Conservation (phyloP, 106 monocot species). For the Triglochin maritima region DNA sequence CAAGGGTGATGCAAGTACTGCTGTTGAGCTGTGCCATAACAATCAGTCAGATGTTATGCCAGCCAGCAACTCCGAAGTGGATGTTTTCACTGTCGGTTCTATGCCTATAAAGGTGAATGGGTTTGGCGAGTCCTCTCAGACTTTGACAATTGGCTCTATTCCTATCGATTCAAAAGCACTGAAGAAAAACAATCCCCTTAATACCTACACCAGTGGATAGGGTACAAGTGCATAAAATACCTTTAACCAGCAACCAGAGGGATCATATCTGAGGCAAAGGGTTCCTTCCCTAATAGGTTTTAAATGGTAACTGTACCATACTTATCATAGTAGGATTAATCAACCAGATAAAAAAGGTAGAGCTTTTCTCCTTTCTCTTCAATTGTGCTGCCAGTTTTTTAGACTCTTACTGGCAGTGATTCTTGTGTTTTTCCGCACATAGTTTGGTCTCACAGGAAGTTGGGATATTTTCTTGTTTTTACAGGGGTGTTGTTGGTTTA, state of each 20-base stretch:
- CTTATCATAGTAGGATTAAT: neutral
- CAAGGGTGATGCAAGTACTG: conserved; percentile 2
- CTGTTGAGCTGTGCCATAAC: neutral
- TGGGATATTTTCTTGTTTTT: conserved; percentile 1
- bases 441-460: neutral
- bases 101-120: conserved; percentile 49
- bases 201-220: neutral
- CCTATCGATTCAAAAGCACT: conserved; percentile 8
- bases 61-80: neutral
- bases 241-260: neutral
- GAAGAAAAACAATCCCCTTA: neutral
- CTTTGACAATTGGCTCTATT: conserved; percentile 12
- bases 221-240: no score
- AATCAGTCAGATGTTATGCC: neutral
- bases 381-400: neutral
- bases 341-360: neutral
- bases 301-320: conserved; percentile 7
- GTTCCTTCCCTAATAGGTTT: conserved; percentile 1
- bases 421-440: neutral
- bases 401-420: neutral
- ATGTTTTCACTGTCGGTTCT: conserved; percentile 50
- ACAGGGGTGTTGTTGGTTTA: neutral
- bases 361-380: neutral
- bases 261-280: neutral
- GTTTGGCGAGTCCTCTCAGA: conserved; percentile 14